Conservation (phyloP, 805 yeast genomes). For the Cyberlindnera mississippiensis region DNA sequence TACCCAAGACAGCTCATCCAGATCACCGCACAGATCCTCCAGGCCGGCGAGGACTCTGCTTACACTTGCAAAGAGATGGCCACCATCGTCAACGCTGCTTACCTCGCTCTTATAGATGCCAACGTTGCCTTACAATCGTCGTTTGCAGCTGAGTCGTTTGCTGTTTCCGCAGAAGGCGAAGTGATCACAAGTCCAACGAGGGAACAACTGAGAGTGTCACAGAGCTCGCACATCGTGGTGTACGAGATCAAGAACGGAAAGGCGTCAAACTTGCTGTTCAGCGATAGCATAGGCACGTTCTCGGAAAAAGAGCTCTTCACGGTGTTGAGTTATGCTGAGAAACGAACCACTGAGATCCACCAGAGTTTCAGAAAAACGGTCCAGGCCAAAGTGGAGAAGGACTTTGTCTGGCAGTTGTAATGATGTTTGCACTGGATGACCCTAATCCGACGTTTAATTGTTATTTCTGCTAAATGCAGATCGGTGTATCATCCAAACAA, state of each 20-base stretch:
- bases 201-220: slow-evolving; percentile 38
- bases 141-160: slow-evolving; percentile 53
- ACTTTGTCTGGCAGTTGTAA: slow-evolving; percentile 53
- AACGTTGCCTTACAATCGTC: slow-evolving; percentile 67
- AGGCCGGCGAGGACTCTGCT: slow-evolving; percentile 42
- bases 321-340: slow-evolving; percentile 49
- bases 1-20: slow-evolving; percentile 81
- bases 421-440: neutral
- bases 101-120: slow-evolving; percentile 75
- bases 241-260: slow-evolving; percentile 48
- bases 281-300: slow-evolving; percentile 74
- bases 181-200: slow-evolving; percentile 43
- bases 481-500: too few species aligned
- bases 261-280: slow-evolving; percentile 53
- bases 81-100: slow-evolving; percentile 57
- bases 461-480: too few species aligned
- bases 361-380: slow-evolving; percentile 48
- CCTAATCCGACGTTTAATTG: neutral
- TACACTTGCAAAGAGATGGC: slow-evolving; percentile 25
- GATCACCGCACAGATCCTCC: slow-evolving; percentile 60
- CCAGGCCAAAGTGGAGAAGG: slow-evolving; percentile 43
- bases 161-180: slow-evolving; percentile 31
- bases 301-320: slow-evolving; percentile 49
- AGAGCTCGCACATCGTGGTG: slow-evolving; percentile 64
- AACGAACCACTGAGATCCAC: slow-evolving; percentile 43